Evolutionary conservation across 73 alveolate species (phyloP).

Genomic region (Tetrahymena thermophila): DNA sequence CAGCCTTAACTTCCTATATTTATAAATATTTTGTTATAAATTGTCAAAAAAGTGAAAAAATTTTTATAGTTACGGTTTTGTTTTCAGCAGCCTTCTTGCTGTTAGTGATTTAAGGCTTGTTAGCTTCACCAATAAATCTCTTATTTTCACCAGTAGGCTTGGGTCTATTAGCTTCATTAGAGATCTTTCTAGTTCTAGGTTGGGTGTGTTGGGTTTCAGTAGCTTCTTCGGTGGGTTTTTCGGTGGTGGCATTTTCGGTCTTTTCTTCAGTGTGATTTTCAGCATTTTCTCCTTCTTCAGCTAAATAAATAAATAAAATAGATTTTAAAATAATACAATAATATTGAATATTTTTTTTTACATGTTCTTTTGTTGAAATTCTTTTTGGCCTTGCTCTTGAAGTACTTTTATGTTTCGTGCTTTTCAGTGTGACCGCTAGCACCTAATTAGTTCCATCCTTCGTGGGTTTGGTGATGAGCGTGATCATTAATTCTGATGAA

Average conservation of each 20-base stretch:
- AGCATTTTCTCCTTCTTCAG: background rate
- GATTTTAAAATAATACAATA: background rate
- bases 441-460: background rate
- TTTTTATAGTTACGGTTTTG: background rate
- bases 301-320: background rate
- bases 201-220: background rate
- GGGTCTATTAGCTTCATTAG: background rate
- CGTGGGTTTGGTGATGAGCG: background rate
- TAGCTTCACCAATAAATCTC: background rate
- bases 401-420: background rate
- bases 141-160: background rate
- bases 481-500: background rate
- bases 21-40: background rate
- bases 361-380: background rate
- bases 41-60: background rate
- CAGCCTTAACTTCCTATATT: background rate
- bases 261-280: background rate
- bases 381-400: conserved; percentile 2
- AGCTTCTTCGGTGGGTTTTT: background rate
- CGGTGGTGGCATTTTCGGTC: background rate
- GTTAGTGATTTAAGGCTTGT: background rate
- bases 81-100: background rate
- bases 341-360: background rate
- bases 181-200: background rate
- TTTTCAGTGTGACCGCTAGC: background rate